Evolutionary conservation across 805 yeast species (phyloP), one percentile per base, ranked within the genome.

Genomic region (Candida wancherniae): DNA sequence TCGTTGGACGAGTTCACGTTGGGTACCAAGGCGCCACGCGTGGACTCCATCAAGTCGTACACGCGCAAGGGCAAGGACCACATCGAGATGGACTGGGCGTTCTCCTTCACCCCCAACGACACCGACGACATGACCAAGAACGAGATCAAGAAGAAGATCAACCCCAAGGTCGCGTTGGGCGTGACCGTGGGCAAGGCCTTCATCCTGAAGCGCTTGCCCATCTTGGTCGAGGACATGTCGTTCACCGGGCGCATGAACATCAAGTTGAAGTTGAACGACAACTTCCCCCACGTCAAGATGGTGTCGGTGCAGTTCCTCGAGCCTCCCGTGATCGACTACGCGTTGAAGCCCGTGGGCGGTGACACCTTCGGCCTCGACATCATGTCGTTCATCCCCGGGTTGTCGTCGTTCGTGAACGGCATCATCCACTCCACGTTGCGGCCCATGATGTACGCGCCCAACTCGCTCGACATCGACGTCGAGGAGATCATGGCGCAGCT

Each of bases 291-390:
- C 47, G 80, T 84, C 37, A 77, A 77, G 39, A 57, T 74, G 45
- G 84, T 84, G 6, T 76, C 85, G 12, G 63, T 83, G 34, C 81
- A 78, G 40, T 74, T 84, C 47, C 62, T 84, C 48, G 90, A 83
- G 53, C 81, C 90, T 12, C 92, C 92, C 22, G 67, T 71, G 18
- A 80, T 84, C 50, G 88, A 80, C 51, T 84, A 82, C 53, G 80
- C 77, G 13, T 71, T 84, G 64, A 84, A 84, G 53, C 94, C 94
- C 7, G 81, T 84, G 31, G 92, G 92, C 54, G 92, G 94, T 61
- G 90, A 84, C 53, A 79, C 88, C n/a, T 69, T 84, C 38, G 94
- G 94, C 39, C 51, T 84, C 25, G 94, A 84, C 60, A 73, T 84
- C 45, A 84, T 84, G 94, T 77, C 88, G 3, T 69, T 83, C 45